Conservation (phyloP, 1,284 basidiomycete species). For the Marasmius oreades region DNA sequence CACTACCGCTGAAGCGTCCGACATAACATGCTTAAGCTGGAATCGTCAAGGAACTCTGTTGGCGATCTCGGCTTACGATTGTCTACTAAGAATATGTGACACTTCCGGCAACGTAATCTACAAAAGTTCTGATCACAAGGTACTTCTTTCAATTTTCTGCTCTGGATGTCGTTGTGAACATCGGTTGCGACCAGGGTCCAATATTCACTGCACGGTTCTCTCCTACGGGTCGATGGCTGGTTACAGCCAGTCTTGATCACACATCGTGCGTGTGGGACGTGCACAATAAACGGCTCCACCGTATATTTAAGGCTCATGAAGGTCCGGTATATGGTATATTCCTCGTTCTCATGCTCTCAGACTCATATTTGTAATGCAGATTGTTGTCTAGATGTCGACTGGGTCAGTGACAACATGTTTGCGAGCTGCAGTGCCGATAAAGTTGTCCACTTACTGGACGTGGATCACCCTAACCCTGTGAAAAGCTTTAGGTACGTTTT, state of each 20-base stretch:
- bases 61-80: slow-evolving; percentile 74
- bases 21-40: slow-evolving; percentile 76
- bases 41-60: slow-evolving; percentile 66
- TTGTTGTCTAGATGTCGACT: slow-evolving; percentile 79
- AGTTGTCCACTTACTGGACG: slow-evolving; percentile 55
- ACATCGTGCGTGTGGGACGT: slow-evolving; percentile 78
- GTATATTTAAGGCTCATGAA: slow-evolving; percentile 62
- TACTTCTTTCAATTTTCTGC: slow-evolving; percentile 28
- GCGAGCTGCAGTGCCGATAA: slow-evolving; percentile 73
- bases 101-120: slow-evolving; percentile 57
- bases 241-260: slow-evolving; percentile 72
- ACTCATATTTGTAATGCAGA: slow-evolving; percentile 33
- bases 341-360: slow-evolving; percentile 13
- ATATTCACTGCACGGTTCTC: slow-evolving; percentile 77
- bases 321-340: slow-evolving; percentile 36
- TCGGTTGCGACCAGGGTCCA: slow-evolving; percentile 53
- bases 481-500: slow-evolving; percentile 52
- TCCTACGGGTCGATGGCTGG: slow-evolving; percentile 60
- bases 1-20: slow-evolving; percentile 42
- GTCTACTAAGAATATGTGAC: slow-evolving; percentile 61
- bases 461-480: slow-evolving; percentile 49
- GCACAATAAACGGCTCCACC: slow-evolving; percentile 52
- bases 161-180: slow-evolving; percentile 32
- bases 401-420: slow-evolving; percentile 72
- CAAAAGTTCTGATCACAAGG: slow-evolving; percentile 59